Evolutionary conservation across 768 basidiomycete genomes (phyloP).

Genomic region (Podaxis sp.): DNA sequence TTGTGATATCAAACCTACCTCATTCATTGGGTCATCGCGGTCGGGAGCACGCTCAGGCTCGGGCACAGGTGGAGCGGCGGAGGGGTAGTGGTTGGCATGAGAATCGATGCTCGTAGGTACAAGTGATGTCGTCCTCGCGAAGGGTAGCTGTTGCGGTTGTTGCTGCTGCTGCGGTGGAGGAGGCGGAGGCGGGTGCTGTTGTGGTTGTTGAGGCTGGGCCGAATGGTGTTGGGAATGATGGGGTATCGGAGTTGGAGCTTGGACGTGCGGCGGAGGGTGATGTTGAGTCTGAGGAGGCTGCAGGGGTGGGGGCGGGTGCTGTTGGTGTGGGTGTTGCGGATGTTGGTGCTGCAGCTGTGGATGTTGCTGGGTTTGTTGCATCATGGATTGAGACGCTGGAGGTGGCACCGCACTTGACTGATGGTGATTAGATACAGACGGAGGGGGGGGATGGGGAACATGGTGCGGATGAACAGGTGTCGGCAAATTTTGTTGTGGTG

Average conservation of each 20-base stretch:
- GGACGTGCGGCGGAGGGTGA: slow-evolving; percentile 24
- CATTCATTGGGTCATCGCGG: slow-evolving; percentile 36
- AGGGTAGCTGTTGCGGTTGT: slow-evolving; percentile 13
- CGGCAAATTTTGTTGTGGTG: slow-evolving; percentile 34
- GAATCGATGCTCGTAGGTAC: slow-evolving; percentile 20
- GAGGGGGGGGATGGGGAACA: slow-evolving; percentile 16
- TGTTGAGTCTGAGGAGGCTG: slow-evolving; percentile 23
- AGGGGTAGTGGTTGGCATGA: slow-evolving; percentile 12
- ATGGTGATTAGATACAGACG: slow-evolving; percentile 28
- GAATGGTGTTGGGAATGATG: slow-evolving; percentile 18
- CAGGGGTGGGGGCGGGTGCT: slow-evolving; percentile 18
- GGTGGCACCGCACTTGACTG: slow-evolving; percentile 38
- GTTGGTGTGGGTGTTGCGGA: slow-evolving; percentile 20
- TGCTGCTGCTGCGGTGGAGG: slow-evolving; percentile 15
- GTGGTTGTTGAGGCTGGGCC: slow-evolving; percentile 21
- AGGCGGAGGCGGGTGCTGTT: slow-evolving; percentile 12
- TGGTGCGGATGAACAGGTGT: slow-evolving; percentile 33
- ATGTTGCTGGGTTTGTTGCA: slow-evolving; percentile 33
- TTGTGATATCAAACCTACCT: slow-evolving; percentile 28
- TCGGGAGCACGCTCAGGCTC: slow-evolving; percentile 33
- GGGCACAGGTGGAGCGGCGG: slow-evolving; percentile 14
- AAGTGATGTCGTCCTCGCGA: slow-evolving; percentile 19
- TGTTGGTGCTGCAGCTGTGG: slow-evolving; percentile 19
- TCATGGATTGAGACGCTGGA: slow-evolving; percentile 35
- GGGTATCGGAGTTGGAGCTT: slow-evolving; percentile 18